These are phyloP conservation scores for Geopyxis carbonaria DNA, from an alignment of 495 filamentous ascomycete genomes.

Conservation along the genomic window DNA sequence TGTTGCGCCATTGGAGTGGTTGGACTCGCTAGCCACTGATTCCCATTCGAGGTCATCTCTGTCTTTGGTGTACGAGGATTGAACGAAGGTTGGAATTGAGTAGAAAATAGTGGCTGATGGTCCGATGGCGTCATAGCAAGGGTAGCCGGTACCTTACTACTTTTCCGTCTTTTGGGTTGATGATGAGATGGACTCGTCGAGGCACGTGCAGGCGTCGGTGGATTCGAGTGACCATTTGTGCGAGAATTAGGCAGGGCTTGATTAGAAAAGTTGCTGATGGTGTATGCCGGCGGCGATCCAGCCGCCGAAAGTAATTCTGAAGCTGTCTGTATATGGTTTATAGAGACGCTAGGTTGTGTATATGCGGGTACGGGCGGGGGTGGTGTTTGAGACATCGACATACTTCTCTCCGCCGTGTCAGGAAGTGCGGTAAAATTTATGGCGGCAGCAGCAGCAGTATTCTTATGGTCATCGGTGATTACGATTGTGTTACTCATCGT, in stretches of 20 bases:
- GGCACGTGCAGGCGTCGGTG: not conserved
- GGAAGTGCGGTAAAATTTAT: not conserved
- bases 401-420: not conserved
- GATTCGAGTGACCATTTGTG: constrained; percentile 13
- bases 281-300: not conserved
- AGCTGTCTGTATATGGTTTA: not conserved
- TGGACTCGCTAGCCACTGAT: no score
- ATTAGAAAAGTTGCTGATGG: not conserved
- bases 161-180: constrained; percentile 55
- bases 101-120: no score
- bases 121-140: constrained; percentile 69
- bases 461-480: constrained; percentile 94
- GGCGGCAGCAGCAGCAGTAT: not conserved
- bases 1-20: no score
- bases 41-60: no score
- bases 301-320: not conserved
- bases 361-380: not conserved
- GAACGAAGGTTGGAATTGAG: no score
- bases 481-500: constrained; percentile 72
- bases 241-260: not conserved
- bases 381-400: not conserved
- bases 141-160: constrained; percentile 53
- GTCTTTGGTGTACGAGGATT: no score
- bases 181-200: constrained; percentile 36
- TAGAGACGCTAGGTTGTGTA: not conserved